phyloP scores from a whole-genome alignment of 2,329 filamentous ascomycete genomes.

The Penicillium brevicompactum region DNA sequence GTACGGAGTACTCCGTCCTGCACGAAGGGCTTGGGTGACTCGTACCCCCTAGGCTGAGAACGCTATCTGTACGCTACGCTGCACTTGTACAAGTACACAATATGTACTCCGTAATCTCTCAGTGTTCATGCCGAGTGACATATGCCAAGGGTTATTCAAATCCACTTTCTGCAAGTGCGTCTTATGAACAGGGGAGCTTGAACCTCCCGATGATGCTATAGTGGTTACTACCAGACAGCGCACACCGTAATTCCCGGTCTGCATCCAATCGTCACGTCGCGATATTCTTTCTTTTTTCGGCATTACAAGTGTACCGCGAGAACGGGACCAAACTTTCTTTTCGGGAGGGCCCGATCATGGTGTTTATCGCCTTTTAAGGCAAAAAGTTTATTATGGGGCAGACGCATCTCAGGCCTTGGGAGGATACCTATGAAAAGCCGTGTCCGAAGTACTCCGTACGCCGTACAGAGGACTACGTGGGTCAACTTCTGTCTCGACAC shows the following conservation, averaged over 20 bases:
- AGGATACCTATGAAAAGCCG: background rate
- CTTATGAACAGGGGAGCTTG: slow-evolving; percentile 23
- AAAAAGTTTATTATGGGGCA: background rate
- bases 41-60: background rate
- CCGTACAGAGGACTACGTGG: background rate
- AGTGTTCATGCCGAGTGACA: slow-evolving; percentile 19
- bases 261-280: background rate
- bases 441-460: slow-evolving; percentile 6
- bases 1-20: background rate
- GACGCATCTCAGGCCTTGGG: background rate
- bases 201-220: slow-evolving; percentile 7
- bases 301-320: slow-evolving; percentile 3
- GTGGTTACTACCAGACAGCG: slow-evolving; percentile 8
- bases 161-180: slow-evolving; percentile 29
- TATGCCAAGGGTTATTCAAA: slow-evolving; percentile 24
- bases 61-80: background rate
- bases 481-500: background rate
- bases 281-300: background rate
- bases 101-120: background rate
- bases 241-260: slow-evolving; percentile 21
- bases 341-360: slow-evolving; percentile 9
- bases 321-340: slow-evolving; percentile 10
- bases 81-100: background rate
- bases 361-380: slow-evolving; percentile 5
- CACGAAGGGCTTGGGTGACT: slow-evolving; percentile 1